These are phyloP conservation scores for Exophiala xenobiotica DNA, from an alignment of 2,329 filamentous ascomycete genomes.

Conservation along the genomic window DNA sequence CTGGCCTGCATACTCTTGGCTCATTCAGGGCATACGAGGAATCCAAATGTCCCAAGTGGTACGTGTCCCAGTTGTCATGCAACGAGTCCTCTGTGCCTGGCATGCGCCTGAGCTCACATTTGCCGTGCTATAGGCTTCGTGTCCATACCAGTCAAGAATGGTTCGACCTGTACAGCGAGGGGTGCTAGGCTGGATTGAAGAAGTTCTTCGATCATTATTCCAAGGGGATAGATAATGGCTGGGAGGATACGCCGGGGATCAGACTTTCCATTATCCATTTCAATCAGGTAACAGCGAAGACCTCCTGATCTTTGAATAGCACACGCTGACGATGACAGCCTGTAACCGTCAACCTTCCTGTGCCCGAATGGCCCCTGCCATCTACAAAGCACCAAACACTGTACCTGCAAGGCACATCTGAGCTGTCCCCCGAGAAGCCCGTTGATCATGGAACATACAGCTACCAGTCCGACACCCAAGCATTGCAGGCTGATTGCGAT, in stretches of 20 bases:
- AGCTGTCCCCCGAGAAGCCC: conserved; percentile 11
- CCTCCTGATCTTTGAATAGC: background rate
- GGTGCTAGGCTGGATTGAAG: conserved; percentile 40
- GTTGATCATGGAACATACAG: conserved; percentile 10
- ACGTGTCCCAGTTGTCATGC: too few relatives aligned
- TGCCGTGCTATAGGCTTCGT: conserved; percentile 34
- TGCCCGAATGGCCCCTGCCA: conserved; percentile 28
- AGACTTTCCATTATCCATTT: conserved; percentile 33
- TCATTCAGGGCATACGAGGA: conserved; percentile 42
- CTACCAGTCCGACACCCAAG: conserved; percentile 37
- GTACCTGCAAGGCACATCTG: conserved; percentile 28
- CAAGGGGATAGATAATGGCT: conserved; percentile 45
- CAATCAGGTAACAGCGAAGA: conserved; percentile 28
- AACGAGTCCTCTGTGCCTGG: too few relatives aligned
- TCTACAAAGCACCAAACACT: conserved; percentile 28
- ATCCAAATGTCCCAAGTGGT: conserved; percentile 44
- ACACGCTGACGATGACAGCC: background rate
- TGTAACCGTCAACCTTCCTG: conserved; percentile 28
- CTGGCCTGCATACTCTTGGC: conserved; percentile 39
- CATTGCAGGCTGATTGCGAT: conserved; percentile 15
- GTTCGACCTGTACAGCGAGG: conserved; percentile 44
- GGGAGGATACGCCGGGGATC: conserved; percentile 47
- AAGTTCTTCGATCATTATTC: conserved; percentile 50
- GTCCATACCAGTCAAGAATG: conserved; percentile 45
- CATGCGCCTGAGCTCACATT: too few relatives aligned